Evolutionary conservation across 139 green algal genomes (phyloP), one percentile per base, ranked within the genome.

Genomic region (Micractinium conductrix): DNA sequence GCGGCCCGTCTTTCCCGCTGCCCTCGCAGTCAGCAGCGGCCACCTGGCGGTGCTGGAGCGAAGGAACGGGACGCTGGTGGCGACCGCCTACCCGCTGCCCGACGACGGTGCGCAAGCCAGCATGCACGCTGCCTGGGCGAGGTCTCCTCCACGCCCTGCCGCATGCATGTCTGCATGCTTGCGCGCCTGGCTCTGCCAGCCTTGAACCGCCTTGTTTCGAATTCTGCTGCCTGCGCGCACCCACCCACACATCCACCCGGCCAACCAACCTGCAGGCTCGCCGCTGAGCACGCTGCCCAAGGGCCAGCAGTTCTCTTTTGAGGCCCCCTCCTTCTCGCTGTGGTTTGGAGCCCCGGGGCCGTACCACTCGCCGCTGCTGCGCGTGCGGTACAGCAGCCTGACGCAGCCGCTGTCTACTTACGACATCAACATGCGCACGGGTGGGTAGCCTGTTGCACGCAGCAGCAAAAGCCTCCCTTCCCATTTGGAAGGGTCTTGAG

Each of bases 351-450:
- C 79, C 17, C 87, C 93, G 72, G 91, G 92, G 21, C 93, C 96
- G 80, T 98, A 94, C 84, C 88, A 93, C 48, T 89, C 79, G 33
- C 37, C 78, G 53, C 74, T 98, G 26, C 86, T 98, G 83, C 90
- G 93, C 10, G 67, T 98, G 74, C 55, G 53, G 8, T 98, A 97
- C 92, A 91, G 85, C 74, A 94, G 89, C n/a, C 91, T 98, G n/a
- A 92, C 91, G 55, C 97, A 93, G 26, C 96, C 96, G 9, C 40
- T 65, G 62, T 92, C 90, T 30, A 87, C 80, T 40, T 95, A 96
- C 45, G 93, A 97, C 80, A 80, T 93, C 78, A 88, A 97, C 90
- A 93, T 97, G 89, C 43, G 14, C 33, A 95, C 89, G 9, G 76
- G 76, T 82, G 76, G 7, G 55, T 62, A 21, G 7, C n/a, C n/a